Evolutionary conservation across 1,284 basidiomycete genomes (phyloP).

Genomic region (Mycena citricolor): DNA sequence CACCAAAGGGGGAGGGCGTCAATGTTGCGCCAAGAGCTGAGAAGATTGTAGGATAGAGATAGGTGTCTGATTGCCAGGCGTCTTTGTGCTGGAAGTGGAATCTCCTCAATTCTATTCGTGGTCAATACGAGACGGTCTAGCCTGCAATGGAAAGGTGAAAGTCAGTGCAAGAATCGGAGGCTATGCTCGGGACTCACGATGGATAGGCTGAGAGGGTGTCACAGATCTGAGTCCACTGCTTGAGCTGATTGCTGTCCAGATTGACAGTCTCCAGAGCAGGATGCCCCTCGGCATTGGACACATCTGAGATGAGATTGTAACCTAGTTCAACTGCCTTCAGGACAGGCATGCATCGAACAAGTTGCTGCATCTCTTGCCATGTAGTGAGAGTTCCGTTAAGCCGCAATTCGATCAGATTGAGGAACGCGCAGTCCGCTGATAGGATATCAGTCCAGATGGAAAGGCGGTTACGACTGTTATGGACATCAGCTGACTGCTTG

Average conservation of each 20-base stretch:
- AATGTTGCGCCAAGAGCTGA: constrained; percentile 67
- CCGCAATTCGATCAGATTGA: constrained; percentile 62
- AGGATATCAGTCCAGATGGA: constrained; percentile 31
- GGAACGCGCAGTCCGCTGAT: constrained; percentile 48
- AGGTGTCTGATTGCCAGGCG: constrained; percentile 52
- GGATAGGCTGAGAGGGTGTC: constrained; percentile 47
- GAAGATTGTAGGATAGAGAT: constrained; percentile 61
- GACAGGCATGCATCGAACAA: constrained; percentile 57
- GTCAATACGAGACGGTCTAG: constrained; percentile 62
- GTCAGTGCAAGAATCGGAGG: constrained; percentile 19
- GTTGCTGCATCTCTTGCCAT: constrained; percentile 66
- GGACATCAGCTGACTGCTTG: constrained; percentile 21
- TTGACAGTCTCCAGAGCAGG: constrained; percentile 59
- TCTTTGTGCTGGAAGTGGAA: constrained; percentile 37
- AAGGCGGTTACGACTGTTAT: constrained; percentile 62
- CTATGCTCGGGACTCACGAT: constrained; percentile 42
- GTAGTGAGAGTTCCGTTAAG: constrained; percentile 72
- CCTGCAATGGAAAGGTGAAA: constrained; percentile 47
- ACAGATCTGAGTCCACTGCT: constrained; percentile 58
- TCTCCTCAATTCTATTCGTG: constrained; percentile 55
- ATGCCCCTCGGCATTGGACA: too few species aligned
- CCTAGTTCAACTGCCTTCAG: constrained; percentile 75
- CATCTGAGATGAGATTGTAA: constrained; percentile 58
- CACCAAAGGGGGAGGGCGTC: constrained; percentile 71
- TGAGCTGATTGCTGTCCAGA: constrained; percentile 71